Percentiles rank a stretch among this genome's conserved stretches.
These are phyloP conservation scores for Castanospermum australe DNA, from an alignment of 306 rosid species.

Conservation along the genomic window DNA sequence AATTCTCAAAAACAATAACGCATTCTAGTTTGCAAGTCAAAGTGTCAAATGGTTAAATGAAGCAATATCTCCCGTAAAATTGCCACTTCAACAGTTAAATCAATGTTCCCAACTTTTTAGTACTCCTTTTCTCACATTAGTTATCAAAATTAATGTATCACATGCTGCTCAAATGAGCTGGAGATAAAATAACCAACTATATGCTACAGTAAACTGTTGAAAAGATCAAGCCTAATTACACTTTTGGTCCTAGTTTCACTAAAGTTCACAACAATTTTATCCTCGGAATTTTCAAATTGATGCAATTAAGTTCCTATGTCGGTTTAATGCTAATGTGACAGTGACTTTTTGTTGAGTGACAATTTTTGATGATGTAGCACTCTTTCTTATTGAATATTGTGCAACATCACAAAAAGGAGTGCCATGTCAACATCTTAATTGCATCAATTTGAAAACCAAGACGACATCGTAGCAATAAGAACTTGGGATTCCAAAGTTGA, in stretches of 20 bases:
- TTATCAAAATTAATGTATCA: not conserved
- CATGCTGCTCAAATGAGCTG: not conserved
- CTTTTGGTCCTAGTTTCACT: not conserved
- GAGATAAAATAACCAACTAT: not conserved
- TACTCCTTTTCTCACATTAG: not conserved
- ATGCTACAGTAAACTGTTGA: not conserved
- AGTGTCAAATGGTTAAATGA: not conserved
- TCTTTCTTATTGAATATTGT: not conserved
- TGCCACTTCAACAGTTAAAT: not conserved
- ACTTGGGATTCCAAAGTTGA: not conserved
- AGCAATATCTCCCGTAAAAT: not conserved
- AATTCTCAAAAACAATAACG: not conserved
- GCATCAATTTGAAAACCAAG: constrained; percentile 13
- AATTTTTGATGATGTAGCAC: no score
- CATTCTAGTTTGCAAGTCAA: not conserved
- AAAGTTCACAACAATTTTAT: not conserved
- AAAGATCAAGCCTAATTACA: not conserved
- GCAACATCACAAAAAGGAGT: not conserved
- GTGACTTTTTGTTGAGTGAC: no score
- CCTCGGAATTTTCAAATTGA: no score
- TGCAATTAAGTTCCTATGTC: no score
- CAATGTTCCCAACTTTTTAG: not conserved
- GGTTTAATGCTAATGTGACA: no score
- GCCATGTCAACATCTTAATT: not conserved
- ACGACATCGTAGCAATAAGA: constrained; percentile 7